phyloP scores from a whole-genome alignment of 352 stramenopile species.

The Plasmopara muralis region DNA sequence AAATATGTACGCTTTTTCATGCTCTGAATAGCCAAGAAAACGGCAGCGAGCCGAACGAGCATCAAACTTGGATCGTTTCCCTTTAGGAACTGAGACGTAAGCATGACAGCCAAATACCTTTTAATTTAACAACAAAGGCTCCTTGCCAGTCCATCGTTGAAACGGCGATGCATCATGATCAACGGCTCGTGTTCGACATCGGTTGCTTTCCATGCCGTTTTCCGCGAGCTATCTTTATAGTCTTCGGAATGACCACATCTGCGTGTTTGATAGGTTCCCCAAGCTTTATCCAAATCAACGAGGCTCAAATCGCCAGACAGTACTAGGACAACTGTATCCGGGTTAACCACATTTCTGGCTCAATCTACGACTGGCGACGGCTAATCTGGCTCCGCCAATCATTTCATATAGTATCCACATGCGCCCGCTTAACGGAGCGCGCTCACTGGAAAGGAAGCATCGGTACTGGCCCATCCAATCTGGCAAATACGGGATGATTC shows the following conservation, averaged over 20 bases:
- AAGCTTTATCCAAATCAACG: background rate
- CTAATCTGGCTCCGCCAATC: background rate
- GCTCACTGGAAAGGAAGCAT: background rate
- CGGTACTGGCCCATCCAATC: too few species aligned
- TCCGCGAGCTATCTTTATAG: background rate
- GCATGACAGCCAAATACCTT: too few species aligned
- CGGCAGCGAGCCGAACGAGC: too few species aligned
- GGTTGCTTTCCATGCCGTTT: too few species aligned
- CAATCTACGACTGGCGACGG: background rate
- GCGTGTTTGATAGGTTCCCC: background rate
- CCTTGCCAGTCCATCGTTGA: too few species aligned
- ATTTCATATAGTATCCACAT: constrained; percentile 1
- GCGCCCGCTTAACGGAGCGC: background rate
- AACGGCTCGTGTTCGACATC: too few species aligned
- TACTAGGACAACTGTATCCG: constrained; percentile 32
- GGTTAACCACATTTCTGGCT: background rate
- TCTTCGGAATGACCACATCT: background rate
- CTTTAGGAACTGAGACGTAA: too few species aligned
- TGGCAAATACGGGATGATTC: background rate
- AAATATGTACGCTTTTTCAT: too few species aligned
- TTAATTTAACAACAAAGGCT: too few species aligned
- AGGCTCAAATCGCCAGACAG: constrained; percentile 17
- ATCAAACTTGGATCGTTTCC: too few species aligned
- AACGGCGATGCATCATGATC: too few species aligned
- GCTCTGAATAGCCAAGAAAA: too few species aligned